These are phyloP conservation scores for Coffea humblotiana DNA, from an alignment of 305 asterid species.

Conservation along the genomic window DNA sequence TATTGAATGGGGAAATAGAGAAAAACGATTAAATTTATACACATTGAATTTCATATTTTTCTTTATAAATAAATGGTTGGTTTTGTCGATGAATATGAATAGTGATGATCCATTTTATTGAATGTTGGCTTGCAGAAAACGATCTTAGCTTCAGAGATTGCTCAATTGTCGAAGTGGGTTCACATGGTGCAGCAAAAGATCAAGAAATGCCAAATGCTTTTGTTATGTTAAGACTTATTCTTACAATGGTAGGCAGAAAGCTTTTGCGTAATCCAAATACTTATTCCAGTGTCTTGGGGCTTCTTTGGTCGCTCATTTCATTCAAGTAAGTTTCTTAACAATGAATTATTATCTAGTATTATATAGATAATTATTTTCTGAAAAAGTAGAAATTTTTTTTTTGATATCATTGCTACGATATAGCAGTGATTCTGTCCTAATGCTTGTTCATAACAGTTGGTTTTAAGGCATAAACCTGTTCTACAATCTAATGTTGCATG, in stretches of 20 bases:
- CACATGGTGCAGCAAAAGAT: constrained; percentile 20
- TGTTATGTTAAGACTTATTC: constrained; percentile 55
- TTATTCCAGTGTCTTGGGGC: constrained; percentile 65
- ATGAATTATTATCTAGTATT: neutral
- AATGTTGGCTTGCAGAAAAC: constrained; percentile 34
- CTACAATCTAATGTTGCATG: neutral
- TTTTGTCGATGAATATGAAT: no score
- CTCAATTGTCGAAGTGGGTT: constrained; percentile 29
- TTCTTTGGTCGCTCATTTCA: constrained; percentile 64
- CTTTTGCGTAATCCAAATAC: constrained; percentile 79
- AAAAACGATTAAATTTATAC: no score
- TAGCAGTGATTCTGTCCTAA: no score
- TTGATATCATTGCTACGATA: no score
- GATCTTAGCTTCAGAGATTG: constrained; percentile 76
- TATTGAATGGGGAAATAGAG: no score
- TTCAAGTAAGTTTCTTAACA: constrained; percentile 44
- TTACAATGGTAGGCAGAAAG: constrained; percentile 64
- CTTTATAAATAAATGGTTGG: no score
- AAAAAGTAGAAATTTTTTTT: no score
- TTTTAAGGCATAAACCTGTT: neutral
- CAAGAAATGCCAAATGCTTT: constrained; percentile 61
- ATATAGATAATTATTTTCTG: no score
- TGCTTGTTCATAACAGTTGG: neutral
- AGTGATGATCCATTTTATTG: no score
- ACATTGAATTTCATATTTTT: no score